Evolutionary conservation across 169 alveolate species (phyloP).

Genomic region (Plasmodium gaboni): DNA sequence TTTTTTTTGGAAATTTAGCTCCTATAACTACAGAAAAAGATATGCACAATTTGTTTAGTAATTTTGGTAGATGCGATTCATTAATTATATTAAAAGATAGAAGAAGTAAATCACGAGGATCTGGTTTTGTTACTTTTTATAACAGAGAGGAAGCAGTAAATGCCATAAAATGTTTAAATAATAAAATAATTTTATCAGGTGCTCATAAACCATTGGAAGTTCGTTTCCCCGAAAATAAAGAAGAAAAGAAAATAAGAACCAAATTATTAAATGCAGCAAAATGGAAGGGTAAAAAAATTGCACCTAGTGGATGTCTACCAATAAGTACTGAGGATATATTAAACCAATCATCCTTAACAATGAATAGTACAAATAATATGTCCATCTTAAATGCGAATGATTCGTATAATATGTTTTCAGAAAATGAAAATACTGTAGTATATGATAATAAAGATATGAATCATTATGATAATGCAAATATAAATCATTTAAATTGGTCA

Average conservation of each 20-base stretch:
- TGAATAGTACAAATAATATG: constrained; percentile 47
- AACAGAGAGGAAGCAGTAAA: constrained; percentile 66
- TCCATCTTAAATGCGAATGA: constrained; percentile 29
- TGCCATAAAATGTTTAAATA: constrained; percentile 71
- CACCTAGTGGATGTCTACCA: constrained; percentile 75
- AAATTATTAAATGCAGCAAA: constrained; percentile 75
- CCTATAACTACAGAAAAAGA: constrained; percentile 78
- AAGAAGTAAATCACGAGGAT: constrained; percentile 74
- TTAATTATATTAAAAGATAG: constrained; percentile 74
- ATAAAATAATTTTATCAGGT: constrained; percentile 72
- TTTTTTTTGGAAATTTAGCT: constrained; percentile 75
- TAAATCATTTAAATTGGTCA: constrained; percentile 5
- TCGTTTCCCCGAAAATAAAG: constrained; percentile 74
- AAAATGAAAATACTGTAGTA: constrained; percentile 21
- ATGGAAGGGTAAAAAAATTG: constrained; percentile 76
- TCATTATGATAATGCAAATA: not conserved
- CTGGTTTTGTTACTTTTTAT: constrained; percentile 77
- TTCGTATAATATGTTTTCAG: constrained; percentile 35
- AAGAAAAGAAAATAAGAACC: constrained; percentile 67
- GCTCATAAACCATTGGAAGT: constrained; percentile 77
- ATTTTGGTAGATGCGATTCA: constrained; percentile 73
- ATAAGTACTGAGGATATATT: constrained; percentile 71
- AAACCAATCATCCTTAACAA: constrained; percentile 21
- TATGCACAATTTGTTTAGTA: constrained; percentile 70
- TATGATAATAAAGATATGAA: constrained; percentile 32